A percentile compares a stretch with the other conserved stretches of the same genome.
phyloP scores from a whole-genome alignment of 176 grass and related monocot species.

The Areca catechu region DNA sequence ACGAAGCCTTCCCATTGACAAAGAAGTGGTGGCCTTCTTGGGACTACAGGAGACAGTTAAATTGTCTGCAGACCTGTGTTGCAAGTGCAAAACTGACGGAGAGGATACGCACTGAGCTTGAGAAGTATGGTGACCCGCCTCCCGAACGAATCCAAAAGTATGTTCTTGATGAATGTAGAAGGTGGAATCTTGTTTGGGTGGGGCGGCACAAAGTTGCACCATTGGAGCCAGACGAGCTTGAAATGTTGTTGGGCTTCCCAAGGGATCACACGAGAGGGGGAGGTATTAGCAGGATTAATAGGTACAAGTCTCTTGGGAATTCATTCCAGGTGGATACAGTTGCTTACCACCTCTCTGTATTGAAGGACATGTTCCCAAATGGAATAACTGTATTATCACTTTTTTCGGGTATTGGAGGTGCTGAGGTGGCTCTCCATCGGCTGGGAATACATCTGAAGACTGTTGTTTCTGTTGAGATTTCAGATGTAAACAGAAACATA shows the following conservation, averaged over 20 bases:
- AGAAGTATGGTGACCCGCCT: conserved; percentile 22
- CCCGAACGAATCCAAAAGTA: conserved; percentile 27
- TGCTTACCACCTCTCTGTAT: conserved; percentile 56
- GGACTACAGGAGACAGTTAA: conserved; percentile 71
- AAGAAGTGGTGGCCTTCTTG: conserved; percentile 67
- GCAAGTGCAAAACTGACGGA: conserved; percentile 51
- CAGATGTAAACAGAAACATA: conserved; percentile 46
- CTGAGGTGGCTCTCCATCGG: conserved; percentile 77
- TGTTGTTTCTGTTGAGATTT: conserved; percentile 70
- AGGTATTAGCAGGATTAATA: conserved; percentile 42
- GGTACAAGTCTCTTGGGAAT: conserved; percentile 63
- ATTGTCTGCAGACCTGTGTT: conserved; percentile 61
- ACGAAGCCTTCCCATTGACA: conserved; percentile 43
- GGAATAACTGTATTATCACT: conserved; percentile 64
- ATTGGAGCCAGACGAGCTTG: conserved; percentile 76
- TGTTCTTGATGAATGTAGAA: conserved; percentile 54
- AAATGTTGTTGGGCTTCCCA: conserved; percentile 64
- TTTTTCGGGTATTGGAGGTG: conserved; percentile 89
- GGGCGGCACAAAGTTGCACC: conserved; percentile 64
- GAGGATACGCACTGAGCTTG: conserved; percentile 30
- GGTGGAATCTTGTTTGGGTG: conserved; percentile 85
- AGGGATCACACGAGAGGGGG: conserved; percentile 70
- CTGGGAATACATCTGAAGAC: conserved; percentile 54
- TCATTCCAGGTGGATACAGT: conserved; percentile 90
- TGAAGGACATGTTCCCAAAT: conserved; percentile 56